Evolutionary conservation across 2,329 filamentous ascomycete genomes (phyloP), one percentile per base, ranked within the genome.

Genomic region (Beauveria rudraprayagi): DNA sequence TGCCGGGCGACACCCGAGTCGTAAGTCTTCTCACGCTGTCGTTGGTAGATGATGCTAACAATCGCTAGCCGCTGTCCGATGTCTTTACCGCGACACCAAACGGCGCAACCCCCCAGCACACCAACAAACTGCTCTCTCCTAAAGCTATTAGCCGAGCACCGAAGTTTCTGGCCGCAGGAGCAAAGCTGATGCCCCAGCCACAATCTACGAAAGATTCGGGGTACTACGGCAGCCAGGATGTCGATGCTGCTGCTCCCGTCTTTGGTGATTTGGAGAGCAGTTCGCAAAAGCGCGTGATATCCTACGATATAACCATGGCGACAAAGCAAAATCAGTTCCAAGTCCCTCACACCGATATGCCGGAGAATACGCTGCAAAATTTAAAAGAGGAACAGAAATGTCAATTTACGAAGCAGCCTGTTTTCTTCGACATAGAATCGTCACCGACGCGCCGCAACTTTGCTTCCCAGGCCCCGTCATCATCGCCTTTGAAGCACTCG

Each of bases 181-280:
- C 70, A 43, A 65, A 68, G 61, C 67, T 66, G 24, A 34, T 61
- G 9, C 63, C 63, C 8, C 64, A 66, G n/a, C 66, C 65, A 26
- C 63, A 65, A 14, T 66, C 63, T 43, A 67, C 66, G 2, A 72
- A 74, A 41, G 88, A 91, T 67, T 91, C 88, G 40, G 88, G 88
- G 30, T 91, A 90, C 67, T 85, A 89, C 74, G 88, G 86, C 52
- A 88, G 86, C 67, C 84, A 87, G 66, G 74, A 77, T 43, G 63
- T 74, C 11, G 71, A 71, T 11, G 64, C 67, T 11, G 63, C 66
- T 17, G 65, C 67, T 5, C 66, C 68, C 37, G 62, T 66, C 5
- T 48, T 43, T 14, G 41, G 30, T 22, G 60, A 67, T 16, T 51
- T 60, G 3, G 66, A 67, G 16, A 66, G 63, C 28, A 40, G 46